Percentiles rank a stretch among this genome's conserved stretches.
These are phyloP conservation scores for Paspalum vaginatum DNA, from an alignment of 176 grass and related monocot species.

Conservation along the genomic window DNA sequence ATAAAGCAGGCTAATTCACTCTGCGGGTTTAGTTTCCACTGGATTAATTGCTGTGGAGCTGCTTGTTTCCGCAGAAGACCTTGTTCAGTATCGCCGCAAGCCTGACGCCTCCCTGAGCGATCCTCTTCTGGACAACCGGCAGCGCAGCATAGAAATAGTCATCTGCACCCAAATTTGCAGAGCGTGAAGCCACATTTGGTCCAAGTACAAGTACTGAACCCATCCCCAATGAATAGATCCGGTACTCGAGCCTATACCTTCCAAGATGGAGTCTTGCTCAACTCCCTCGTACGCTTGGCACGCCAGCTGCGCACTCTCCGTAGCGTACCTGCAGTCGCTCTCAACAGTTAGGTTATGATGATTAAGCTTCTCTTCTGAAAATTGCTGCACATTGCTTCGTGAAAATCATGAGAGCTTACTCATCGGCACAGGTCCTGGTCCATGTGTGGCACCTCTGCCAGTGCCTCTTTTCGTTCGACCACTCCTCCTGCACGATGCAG, in stretches of 20 bases:
- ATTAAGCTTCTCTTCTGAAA: background rate
- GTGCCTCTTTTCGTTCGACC: conserved; percentile 47
- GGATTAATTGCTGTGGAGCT: conserved; percentile 31
- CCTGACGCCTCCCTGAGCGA: conserved; percentile 58
- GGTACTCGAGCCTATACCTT: conserved; percentile 41
- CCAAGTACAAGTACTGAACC: too few relatives aligned
- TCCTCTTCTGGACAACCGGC: conserved; percentile 53
- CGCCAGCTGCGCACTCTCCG: conserved; percentile 43
- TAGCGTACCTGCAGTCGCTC: conserved; percentile 45
- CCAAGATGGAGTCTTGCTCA: conserved; percentile 45
- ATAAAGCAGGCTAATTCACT: too few relatives aligned
- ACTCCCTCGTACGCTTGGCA: conserved; percentile 56
- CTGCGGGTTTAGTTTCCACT: too few relatives aligned
- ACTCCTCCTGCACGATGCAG: conserved; percentile 19
- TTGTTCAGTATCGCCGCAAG: conserved; percentile 55
- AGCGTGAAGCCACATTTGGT: background rate
- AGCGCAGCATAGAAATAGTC: conserved; percentile 54
- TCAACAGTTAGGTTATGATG: background rate
- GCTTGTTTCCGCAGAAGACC: conserved; percentile 31
- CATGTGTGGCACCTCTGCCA: conserved; percentile 44
- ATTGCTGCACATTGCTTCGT: background rate
- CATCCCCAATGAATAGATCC: too few relatives aligned
- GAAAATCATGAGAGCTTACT: background rate
- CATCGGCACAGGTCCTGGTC: conserved; percentile 29
- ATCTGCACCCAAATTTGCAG: conserved; percentile 35